A percentile compares a stretch with the other conserved stretches of the same genome.
phyloP scores from a whole-genome alignment of 371 early-diverging fungal genomes.

The Vairimorpha apis region DNA sequence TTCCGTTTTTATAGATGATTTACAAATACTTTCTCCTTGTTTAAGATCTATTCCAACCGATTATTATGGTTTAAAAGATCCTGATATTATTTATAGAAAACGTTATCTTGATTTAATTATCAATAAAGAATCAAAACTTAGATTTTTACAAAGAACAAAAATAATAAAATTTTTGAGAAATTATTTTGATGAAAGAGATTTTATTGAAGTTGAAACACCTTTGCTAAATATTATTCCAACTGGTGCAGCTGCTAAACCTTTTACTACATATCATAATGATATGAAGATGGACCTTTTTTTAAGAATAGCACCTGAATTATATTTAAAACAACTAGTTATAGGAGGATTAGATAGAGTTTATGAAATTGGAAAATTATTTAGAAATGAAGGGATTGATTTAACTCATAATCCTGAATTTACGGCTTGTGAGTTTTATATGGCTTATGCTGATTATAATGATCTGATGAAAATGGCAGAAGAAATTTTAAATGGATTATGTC shows the following conservation, averaged over 20 bases:
- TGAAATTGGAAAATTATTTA: slow-evolving; percentile 97
- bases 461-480: slow-evolving; percentile 87
- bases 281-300: slow-evolving; percentile 91
- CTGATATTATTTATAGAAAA: slow-evolving; percentile 90
- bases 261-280: slow-evolving; percentile 97
- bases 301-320: slow-evolving; percentile 96
- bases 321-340: slow-evolving; percentile 90
- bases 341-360: slow-evolving; percentile 98
- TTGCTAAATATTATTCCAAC: slow-evolving; percentile 98
- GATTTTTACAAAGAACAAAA: slow-evolving; percentile 79
- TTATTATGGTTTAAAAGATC: slow-evolving; percentile 82
- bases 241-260: slow-evolving; percentile 98
- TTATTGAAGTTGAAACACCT: slow-evolving; percentile 99
- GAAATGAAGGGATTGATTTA: slow-evolving; percentile 97
- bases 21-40: slow-evolving; percentile 83
- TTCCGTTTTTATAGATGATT: slow-evolving; percentile 80
- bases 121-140: slow-evolving; percentile 84
- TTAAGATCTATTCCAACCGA: slow-evolving; percentile 87
- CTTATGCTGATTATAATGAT: slow-evolving; percentile 93
- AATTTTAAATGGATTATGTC: slow-evolving; percentile 80
- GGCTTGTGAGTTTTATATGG: slow-evolving; percentile 97
- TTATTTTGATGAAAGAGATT: slow-evolving; percentile 82
- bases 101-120: slow-evolving; percentile 96
- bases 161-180: slow-evolving; percentile 84
- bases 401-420: slow-evolving; percentile 99